These are phyloP conservation scores for Botrytis byssoidea DNA, from an alignment of 2,329 filamentous ascomycete genomes.

Conservation along the genomic window DNA sequence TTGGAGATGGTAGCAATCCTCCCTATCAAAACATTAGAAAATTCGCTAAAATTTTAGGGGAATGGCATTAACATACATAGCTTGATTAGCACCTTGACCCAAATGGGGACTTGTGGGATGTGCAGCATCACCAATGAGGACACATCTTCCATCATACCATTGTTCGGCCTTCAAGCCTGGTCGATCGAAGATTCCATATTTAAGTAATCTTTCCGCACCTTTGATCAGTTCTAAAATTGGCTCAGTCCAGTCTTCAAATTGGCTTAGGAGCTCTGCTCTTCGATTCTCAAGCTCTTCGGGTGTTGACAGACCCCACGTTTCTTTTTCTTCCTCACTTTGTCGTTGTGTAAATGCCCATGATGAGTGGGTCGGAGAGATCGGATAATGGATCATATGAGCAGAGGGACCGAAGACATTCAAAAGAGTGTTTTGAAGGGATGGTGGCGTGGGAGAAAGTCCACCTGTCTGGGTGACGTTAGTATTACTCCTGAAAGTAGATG, in stretches of 20 bases:
- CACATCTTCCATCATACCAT: slow-evolving; percentile 40
- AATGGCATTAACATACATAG: slow-evolving; percentile 2
- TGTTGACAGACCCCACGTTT: slow-evolving; percentile 11
- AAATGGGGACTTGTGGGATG: slow-evolving; percentile 40
- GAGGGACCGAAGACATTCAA: slow-evolving; percentile 21
- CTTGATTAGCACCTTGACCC: slow-evolving; percentile 26
- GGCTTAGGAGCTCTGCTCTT: slow-evolving; percentile 1
- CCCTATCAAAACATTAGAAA: not conserved
- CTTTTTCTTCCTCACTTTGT: slow-evolving; percentile 7
- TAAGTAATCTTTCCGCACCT: slow-evolving; percentile 18
- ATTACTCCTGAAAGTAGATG: not conserved
- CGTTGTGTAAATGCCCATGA: slow-evolving; percentile 22
- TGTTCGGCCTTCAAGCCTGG: slow-evolving; percentile 14
- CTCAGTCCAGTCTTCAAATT: slow-evolving; percentile 17
- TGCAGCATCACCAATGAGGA: slow-evolving; percentile 57
- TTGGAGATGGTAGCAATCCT: slow-evolving; percentile 17
- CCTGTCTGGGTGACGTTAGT: not conserved
- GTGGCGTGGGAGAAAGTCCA: slow-evolving; percentile 9
- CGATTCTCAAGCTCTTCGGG: not conserved
- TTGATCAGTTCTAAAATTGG: slow-evolving; percentile 17
- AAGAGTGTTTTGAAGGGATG: slow-evolving; percentile 6
- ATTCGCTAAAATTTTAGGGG: not conserved
- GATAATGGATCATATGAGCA: slow-evolving; percentile 18
- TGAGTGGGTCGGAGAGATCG: slow-evolving; percentile 11
- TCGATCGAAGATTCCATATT: slow-evolving; percentile 23